phyloP scores from a whole-genome alignment of 352 stramenopile species.

The Globisporangium mamillatum region DNA sequence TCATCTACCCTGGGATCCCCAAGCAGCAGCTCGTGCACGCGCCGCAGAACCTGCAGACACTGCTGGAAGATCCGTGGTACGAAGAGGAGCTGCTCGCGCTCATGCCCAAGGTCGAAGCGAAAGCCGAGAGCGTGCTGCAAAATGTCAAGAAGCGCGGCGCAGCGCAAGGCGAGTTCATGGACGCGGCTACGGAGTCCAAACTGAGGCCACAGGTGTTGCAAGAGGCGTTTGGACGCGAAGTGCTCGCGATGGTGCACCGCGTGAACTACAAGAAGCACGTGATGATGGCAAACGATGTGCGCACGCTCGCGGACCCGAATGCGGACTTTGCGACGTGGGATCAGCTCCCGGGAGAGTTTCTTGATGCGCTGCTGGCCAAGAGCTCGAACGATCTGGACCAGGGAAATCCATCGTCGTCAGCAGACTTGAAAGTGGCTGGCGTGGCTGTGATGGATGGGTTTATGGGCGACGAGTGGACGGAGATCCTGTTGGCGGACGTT shows the following conservation, averaged over 20 bases:
- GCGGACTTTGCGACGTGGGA: constrained; percentile 63
- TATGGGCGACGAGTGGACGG: constrained; percentile 77
- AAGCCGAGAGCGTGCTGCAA: constrained; percentile 65
- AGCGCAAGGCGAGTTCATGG: constrained; percentile 75
- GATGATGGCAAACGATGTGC: constrained; percentile 60
- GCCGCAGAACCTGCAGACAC: constrained; percentile 65
- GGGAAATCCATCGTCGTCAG: neutral
- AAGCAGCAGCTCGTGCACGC: constrained; percentile 60
- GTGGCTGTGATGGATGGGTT: constrained; percentile 66
- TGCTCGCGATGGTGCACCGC: constrained; percentile 80
- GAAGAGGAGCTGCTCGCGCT: constrained; percentile 68
- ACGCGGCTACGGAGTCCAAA: constrained; percentile 55
- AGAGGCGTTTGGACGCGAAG: constrained; percentile 80
- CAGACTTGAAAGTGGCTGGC: constrained; percentile 18
- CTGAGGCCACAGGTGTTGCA: constrained; percentile 78
- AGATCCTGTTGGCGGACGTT: constrained; percentile 64
- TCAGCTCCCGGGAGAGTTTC: constrained; percentile 47
- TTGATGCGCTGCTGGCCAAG: constrained; percentile 37
- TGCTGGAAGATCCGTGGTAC: constrained; percentile 81
- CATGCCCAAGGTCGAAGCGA: constrained; percentile 81
- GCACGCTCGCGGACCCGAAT: constrained; percentile 54
- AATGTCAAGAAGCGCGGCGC: constrained; percentile 83
- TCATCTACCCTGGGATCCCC: constrained; percentile 80
- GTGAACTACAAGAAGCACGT: constrained; percentile 83
- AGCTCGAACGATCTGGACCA: neutral